Evolutionary conservation across 2,329 filamentous ascomycete genomes (phyloP).

Genomic region (Paecilomyces variotii): DNA sequence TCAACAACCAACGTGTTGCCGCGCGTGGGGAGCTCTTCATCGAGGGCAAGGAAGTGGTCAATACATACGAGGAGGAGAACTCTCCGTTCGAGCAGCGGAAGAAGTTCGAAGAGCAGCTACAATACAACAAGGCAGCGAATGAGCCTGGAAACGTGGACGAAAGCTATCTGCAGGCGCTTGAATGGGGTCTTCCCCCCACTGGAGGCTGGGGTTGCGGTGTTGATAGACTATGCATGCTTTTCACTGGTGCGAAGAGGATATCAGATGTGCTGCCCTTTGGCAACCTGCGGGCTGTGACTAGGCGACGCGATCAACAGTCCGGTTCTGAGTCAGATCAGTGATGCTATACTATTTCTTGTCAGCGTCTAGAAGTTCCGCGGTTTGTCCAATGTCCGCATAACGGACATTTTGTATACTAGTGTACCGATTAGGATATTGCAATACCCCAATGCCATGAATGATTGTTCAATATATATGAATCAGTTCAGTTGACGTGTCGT

Average conservation of each 20-base stretch:
- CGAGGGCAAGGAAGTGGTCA: slow-evolving; percentile 71
- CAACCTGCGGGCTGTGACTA: slow-evolving; percentile 54
- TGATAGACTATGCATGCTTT: slow-evolving; percentile 85
- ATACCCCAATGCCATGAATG: not conserved
- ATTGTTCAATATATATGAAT: not conserved
- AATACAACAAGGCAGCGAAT: slow-evolving; percentile 39
- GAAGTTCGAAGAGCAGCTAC: slow-evolving; percentile 63
- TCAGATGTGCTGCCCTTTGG: slow-evolving; percentile 85
- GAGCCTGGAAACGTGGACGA: slow-evolving; percentile 57
- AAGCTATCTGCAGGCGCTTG: slow-evolving; percentile 73
- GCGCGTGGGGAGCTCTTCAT: slow-evolving; percentile 83
- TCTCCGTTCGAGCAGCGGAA: slow-evolving; percentile 74
- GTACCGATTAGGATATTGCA: not conserved
- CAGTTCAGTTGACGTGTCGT: not conserved
- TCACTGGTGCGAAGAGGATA: slow-evolving; percentile 70
- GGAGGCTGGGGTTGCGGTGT: slow-evolving; percentile 95
- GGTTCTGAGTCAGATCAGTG: not conserved
- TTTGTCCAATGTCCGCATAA: not conserved
- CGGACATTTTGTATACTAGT: not conserved
- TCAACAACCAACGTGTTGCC: slow-evolving; percentile 63
- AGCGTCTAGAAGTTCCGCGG: no score
- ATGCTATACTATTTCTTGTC: not conserved
- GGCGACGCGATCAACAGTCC: slow-evolving; percentile 7
- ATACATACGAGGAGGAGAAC: slow-evolving; percentile 98
- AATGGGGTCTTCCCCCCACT: slow-evolving; percentile 88